A percentile compares a stretch with the other conserved stretches of the same genome.
Conservation (phyloP, 495 filamentous ascomycete genomes). For the Lasiosphaeria ovina region DNA sequence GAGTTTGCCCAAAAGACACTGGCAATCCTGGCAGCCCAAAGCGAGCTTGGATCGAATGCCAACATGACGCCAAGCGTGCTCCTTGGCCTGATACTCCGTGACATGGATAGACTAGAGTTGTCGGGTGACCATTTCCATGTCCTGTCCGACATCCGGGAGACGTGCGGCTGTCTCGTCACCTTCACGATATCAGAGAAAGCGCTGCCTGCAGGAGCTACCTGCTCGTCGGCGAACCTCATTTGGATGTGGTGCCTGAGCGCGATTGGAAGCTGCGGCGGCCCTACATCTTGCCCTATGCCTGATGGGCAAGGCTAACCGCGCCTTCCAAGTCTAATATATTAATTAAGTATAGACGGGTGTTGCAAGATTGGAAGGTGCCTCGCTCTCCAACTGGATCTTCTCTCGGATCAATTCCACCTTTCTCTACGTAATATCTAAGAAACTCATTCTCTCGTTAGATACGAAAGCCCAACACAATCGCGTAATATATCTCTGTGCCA, state of each 20-base stretch:
- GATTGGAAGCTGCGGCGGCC: constrained; percentile 3
- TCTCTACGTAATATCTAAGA: not conserved
- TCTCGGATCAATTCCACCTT: not conserved
- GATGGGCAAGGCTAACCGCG: not conserved
- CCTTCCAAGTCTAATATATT: not conserved
- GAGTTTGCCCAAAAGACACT: no score
- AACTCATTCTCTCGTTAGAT: not conserved
- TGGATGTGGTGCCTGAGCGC: not conserved
- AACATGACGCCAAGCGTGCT: no score
- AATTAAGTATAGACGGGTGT: not conserved
- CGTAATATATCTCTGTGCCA: not conserved
- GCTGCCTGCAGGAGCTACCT: constrained; percentile 3
- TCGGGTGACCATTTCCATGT: no score
- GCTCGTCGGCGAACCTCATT: constrained; percentile 2
- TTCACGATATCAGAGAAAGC: no score
- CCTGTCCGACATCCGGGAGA: no score
- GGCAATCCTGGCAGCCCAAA: no score
- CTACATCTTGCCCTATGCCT: not conserved
- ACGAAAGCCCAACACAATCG: no score
- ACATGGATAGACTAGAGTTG: no score
- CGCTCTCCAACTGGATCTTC: not conserved
- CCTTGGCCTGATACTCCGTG: no score
- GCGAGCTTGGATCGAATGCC: no score
- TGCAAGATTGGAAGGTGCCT: not conserved
- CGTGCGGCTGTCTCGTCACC: no score